phyloP scores from a whole-genome alignment of 176 grass and related monocot genomes.

The Puya raimondii region DNA sequence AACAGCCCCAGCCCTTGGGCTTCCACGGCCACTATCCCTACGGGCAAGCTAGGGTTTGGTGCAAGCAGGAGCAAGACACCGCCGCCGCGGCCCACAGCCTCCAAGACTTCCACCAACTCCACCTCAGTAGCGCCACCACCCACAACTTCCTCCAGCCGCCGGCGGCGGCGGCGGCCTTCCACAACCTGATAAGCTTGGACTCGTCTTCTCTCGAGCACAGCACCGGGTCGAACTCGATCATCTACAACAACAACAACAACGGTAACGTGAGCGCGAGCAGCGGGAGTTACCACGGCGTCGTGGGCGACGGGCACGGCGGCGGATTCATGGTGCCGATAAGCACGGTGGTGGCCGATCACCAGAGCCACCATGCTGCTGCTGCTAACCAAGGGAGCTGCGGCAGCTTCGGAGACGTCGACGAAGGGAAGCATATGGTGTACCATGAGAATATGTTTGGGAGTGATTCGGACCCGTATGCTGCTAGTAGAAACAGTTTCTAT shows the following conservation, averaged over 20 bases:
- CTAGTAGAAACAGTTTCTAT: constrained; percentile 1
- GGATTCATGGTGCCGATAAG: constrained; percentile 45
- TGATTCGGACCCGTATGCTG: constrained; percentile 22
- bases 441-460: constrained; percentile 31
- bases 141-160: constrained; percentile 55
- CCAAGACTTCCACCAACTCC: constrained; percentile 54
- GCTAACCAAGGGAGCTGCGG: neutral
- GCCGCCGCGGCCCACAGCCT: constrained; percentile 48
- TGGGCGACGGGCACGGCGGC: neutral
- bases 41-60: constrained; percentile 41
- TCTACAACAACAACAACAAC: constrained; percentile 43
- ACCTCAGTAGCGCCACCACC: constrained; percentile 20
- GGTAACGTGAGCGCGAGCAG: neutral
- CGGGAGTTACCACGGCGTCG: constrained; percentile 17
- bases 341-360: constrained; percentile 11
- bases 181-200: constrained; percentile 38
- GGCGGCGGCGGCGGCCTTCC: neutral
- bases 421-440: constrained; percentile 25
- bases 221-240: constrained; percentile 57
- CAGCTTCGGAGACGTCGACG: constrained; percentile 21
- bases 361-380: neutral
- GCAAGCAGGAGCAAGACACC: constrained; percentile 64
- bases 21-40: constrained; percentile 42
- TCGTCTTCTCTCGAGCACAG: constrained; percentile 56
- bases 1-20: constrained; percentile 8